Conservation (phyloP, 805 yeast species). For the Nakazawaea holstii region DNA sequence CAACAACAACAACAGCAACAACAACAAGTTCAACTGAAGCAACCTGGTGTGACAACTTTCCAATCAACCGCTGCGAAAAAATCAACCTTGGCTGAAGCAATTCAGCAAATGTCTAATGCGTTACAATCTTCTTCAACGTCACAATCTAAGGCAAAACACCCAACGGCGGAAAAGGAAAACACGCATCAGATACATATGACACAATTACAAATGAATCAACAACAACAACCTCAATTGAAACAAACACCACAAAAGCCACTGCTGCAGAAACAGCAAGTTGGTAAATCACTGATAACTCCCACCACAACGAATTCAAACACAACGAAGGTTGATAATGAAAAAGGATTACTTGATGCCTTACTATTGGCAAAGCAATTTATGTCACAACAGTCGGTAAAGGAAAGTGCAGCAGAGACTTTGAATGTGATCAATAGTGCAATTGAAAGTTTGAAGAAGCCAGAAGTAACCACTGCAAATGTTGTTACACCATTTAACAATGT, state of each 20-base stretch:
- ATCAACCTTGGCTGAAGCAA: conserved; percentile 29
- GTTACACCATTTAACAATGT: not conserved
- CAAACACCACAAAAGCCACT: conserved; percentile 19
- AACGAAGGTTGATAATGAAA: not conserved
- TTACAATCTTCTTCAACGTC: conserved; percentile 16
- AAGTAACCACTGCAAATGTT: not conserved
- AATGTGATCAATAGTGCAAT: conserved; percentile 23
- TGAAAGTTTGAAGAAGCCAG: conserved; percentile 18
- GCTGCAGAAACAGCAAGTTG: not conserved
- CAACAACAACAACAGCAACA: not conserved
- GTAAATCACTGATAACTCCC: not conserved
- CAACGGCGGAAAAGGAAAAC: not conserved
- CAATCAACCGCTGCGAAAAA: conserved; percentile 13
- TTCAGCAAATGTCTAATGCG: conserved; percentile 32
- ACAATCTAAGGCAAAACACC: not conserved
- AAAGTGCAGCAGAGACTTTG: conserved; percentile 15
- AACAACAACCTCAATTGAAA: no score
- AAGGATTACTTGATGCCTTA: conserved; percentile 25
- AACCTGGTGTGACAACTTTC: not conserved
- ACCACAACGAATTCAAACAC: not conserved
- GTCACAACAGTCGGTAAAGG: conserved; percentile 11
- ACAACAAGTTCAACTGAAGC: not conserved
- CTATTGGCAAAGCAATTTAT: conserved; percentile 28
- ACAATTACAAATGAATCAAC: no score
- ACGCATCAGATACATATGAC: no score